Percentiles rank a stretch among this genome's conserved stretches.
Evolutionary conservation across 1,139 yeast species (phyloP).

Genomic region (Zygosaccharomyces pseudobailii): DNA sequence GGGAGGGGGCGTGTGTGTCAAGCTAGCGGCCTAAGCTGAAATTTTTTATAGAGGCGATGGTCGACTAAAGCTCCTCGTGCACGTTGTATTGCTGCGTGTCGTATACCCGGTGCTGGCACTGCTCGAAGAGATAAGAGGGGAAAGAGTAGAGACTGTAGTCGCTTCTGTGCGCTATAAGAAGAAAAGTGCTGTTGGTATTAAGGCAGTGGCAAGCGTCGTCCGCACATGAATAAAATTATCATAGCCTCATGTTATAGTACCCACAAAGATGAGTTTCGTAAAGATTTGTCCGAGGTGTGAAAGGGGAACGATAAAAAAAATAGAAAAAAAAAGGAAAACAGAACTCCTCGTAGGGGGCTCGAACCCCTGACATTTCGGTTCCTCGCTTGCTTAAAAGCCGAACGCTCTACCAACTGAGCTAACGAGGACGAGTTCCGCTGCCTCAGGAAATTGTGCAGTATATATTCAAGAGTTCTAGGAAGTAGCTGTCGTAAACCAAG

Average conservation of each 20-base stretch:
- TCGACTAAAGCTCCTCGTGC: neutral
- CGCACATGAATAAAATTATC: no score
- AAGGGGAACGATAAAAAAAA: neutral
- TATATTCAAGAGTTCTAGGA: no score
- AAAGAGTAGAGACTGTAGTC: no score
- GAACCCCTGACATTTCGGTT: slow-evolving; percentile 36
- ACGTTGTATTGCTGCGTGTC: neutral
- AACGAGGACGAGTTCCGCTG: slow-evolving; percentile 26
- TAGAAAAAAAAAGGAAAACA: neutral
- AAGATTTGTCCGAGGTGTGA: neutral
- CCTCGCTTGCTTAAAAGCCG: slow-evolving; percentile 28
- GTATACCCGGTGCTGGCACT: neutral
- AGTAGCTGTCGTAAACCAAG: no score
- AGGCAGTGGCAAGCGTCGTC: no score
- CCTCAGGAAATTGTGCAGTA: neutral
- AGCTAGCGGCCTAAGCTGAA: no score
- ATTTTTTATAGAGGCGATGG: neutral
- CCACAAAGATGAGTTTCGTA: neutral
- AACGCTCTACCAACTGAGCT: slow-evolving; percentile 35
- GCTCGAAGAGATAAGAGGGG: no score
- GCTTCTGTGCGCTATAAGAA: no score
- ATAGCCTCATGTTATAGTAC: neutral
- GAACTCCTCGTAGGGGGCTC: slow-evolving; percentile 39
- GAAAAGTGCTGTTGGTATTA: no score
- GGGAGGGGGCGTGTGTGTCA: no score